A percentile compares a stretch with the other conserved stretches of the same genome.
These are phyloP conservation scores for Acanthamoeba castellanii DNA, from an alignment of 208 protist species.

Conservation along the genomic window DNA sequence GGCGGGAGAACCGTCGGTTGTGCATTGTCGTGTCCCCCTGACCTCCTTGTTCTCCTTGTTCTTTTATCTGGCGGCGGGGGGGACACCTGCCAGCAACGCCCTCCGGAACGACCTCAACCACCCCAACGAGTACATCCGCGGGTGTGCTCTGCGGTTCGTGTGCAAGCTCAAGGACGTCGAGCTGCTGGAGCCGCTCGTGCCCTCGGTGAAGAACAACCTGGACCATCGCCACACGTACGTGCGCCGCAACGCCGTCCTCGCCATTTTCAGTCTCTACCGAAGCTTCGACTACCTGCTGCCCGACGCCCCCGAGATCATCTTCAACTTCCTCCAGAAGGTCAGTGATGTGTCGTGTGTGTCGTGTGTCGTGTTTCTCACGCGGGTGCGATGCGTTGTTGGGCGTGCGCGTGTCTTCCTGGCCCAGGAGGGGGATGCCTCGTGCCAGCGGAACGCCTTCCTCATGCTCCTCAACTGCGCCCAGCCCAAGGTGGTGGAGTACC, in stretches of 20 bases:
- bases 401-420: not conserved
- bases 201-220: slow-evolving; percentile 95
- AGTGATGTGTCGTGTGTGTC: not conserved
- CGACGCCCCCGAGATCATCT: slow-evolving; percentile 97
- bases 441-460: slow-evolving; percentile 97
- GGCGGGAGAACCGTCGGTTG: too few relatives aligned
- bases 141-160: slow-evolving; percentile 97
- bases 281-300: slow-evolving; percentile 96
- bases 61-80: too few relatives aligned
- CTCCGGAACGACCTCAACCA: slow-evolving; percentile 97
- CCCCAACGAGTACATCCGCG: slow-evolving; percentile 98
- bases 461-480: slow-evolving; percentile 97
- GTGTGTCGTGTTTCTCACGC: too few relatives aligned
- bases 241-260: slow-evolving; percentile 97
- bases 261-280: slow-evolving; percentile 95
- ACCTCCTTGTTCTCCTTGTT: too few relatives aligned
- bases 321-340: slow-evolving; percentile 92
- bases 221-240: slow-evolving; percentile 95
- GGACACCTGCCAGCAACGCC: slow-evolving; percentile 93
- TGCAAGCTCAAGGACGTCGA: slow-evolving; percentile 97
- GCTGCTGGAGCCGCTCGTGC: slow-evolving; percentile 97
- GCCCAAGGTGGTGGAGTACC: slow-evolving; percentile 94
- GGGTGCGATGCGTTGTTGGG: slow-evolving; percentile 27
- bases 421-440: slow-evolving; percentile 91
- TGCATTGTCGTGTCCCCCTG: too few relatives aligned